Evolutionary conservation across 495 filamentous ascomycete genomes (phyloP).

Genomic region (Talaromyces adpressus): DNA sequence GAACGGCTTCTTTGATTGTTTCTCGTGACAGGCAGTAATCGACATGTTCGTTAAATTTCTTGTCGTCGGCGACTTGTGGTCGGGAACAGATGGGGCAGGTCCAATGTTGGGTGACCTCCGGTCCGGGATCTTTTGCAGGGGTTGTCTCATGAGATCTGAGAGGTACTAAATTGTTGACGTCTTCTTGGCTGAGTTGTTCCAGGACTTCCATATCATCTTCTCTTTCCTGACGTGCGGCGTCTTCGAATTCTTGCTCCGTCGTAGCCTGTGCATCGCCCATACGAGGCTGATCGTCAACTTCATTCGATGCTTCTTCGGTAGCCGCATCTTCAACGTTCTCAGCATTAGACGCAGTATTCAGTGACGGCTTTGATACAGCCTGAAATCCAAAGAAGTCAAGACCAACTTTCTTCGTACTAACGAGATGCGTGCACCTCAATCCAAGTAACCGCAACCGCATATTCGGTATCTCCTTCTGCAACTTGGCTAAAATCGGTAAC

Average conservation of each 20-base stretch:
- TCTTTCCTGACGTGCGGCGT: constrained; percentile 53
- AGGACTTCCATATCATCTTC: constrained; percentile 60
- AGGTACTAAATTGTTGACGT: constrained; percentile 11
- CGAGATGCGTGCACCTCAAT: constrained; percentile 75
- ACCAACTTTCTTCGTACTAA: constrained; percentile 72
- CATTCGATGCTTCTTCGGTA: neutral
- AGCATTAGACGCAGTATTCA: neutral
- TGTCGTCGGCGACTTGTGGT: constrained; percentile 68
- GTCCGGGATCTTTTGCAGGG: neutral
- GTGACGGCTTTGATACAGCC: constrained; percentile 13
- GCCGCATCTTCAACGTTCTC: constrained; percentile 11
- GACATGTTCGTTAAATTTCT: constrained; percentile 84
- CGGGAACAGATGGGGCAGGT: constrained; percentile 78
- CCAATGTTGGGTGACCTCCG: constrained; percentile 42
- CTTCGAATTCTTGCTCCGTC: constrained; percentile 64
- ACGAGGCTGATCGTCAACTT: neutral
- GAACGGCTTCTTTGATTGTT: constrained; percentile 76
- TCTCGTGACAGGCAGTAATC: constrained; percentile 84
- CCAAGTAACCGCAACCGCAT: constrained; percentile 86
- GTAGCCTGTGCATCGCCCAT: constrained; percentile 54
- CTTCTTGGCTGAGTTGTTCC: constrained; percentile 57
- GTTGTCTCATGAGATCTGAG: neutral
- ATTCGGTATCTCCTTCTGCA: constrained; percentile 77
- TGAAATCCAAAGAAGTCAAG: constrained; percentile 72
- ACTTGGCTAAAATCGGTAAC: constrained; percentile 74